Conservation (phyloP, 371 early-diverging fungal species). For the Syncephalastrum monosporum region DNA sequence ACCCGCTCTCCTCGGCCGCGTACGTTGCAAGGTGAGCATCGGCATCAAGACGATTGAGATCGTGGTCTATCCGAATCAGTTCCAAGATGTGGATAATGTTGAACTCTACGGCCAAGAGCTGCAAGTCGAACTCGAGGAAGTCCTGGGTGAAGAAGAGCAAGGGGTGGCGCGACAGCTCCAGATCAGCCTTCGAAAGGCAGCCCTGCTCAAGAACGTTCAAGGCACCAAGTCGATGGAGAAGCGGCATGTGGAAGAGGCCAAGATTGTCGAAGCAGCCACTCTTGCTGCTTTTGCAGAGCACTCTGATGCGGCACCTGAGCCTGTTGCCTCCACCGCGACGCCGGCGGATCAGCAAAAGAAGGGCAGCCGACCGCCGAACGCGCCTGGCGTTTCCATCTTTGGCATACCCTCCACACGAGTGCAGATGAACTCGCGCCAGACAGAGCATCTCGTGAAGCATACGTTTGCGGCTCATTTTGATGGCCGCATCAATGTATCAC, state of each 20-base stretch:
- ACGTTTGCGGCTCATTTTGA: slow-evolving; percentile 61
- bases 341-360: slow-evolving; percentile 18
- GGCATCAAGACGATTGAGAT: slow-evolving; percentile 27
- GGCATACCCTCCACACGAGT: slow-evolving; percentile 55
- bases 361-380: slow-evolving; percentile 9
- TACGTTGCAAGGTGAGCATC: not conserved
- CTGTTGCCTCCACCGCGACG: slow-evolving; percentile 27
- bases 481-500: slow-evolving; percentile 71
- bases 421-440: slow-evolving; percentile 48
- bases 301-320: not conserved
- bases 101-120: slow-evolving; percentile 42
- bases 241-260: slow-evolving; percentile 12
- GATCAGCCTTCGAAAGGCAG: slow-evolving; percentile 30
- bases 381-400: slow-evolving; percentile 55
- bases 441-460: slow-evolving; percentile 37
- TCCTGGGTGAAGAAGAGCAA: slow-evolving; percentile 11
- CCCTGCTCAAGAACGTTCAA: slow-evolving; percentile 46
- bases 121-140: slow-evolving; percentile 18
- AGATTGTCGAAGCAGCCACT: not conserved
- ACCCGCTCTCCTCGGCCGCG: not conserved
- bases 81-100: slow-evolving; percentile 73
- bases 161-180: slow-evolving; percentile 22
- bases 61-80: slow-evolving; percentile 65
- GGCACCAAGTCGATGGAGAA: slow-evolving; percentile 30
- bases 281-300: too few relatives aligned